Evolutionary conservation across 2,329 filamentous ascomycete species (phyloP).

Genomic region (Juglanconis oblonga): DNA sequence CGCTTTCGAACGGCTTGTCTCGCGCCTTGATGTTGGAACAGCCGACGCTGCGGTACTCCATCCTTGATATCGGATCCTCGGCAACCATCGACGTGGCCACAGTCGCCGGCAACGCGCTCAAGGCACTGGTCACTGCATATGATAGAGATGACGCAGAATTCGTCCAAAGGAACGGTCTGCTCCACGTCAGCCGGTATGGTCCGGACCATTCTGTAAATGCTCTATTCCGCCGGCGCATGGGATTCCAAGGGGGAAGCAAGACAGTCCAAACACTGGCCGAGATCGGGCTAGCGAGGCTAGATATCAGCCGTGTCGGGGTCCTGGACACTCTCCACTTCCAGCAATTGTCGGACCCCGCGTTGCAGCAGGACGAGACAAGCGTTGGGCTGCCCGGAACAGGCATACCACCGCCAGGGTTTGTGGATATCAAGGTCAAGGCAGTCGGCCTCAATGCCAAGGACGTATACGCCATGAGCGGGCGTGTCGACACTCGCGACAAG

Average conservation of each 20-base stretch:
- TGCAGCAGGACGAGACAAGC: neutral
- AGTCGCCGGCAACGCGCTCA: too few species aligned
- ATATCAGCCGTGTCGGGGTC: neutral
- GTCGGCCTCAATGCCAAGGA: constrained; percentile 31
- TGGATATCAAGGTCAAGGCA: constrained; percentile 18
- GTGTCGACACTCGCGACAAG: constrained; percentile 1
- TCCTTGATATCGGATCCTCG: constrained; percentile 17
- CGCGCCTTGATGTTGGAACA: constrained; percentile 22
- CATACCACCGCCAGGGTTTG: neutral
- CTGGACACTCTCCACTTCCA: neutral
- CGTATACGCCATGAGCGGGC: neutral
- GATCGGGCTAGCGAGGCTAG: neutral
- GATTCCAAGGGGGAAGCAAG: neutral
- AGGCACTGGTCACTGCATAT: too few species aligned
- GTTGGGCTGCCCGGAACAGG: too few species aligned
- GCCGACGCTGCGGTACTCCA: constrained; percentile 6
- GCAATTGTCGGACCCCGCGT: neutral
- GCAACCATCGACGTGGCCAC: neutral
- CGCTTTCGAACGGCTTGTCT: constrained; percentile 17
- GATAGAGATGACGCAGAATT: constrained; percentile 20
- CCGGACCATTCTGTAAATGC: constrained; percentile 23
- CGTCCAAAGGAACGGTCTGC: constrained; percentile 3
- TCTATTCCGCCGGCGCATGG: constrained; percentile 18
- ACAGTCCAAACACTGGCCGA: too few species aligned
- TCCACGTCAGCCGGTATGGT: constrained; percentile 23